A percentile compares a stretch with the other conserved stretches of the same genome.
phyloP scores from a whole-genome alignment of 257 asterid species.

The Nicotiana obtusifolia region DNA sequence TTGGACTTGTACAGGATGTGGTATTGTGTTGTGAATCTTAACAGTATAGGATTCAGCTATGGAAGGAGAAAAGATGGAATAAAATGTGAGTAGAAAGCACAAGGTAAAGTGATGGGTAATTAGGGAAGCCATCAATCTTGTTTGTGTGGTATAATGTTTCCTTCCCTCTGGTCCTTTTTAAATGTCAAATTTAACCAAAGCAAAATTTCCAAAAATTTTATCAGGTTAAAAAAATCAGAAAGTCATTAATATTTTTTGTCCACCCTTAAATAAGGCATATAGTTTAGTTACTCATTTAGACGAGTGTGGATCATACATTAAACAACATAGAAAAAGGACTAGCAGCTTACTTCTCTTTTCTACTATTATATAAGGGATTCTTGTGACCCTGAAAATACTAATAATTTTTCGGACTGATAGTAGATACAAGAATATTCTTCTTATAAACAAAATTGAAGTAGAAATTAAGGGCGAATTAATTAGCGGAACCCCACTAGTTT shows the following conservation, averaged over 20 bases:
- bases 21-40: not conserved
- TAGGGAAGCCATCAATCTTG: not conserved
- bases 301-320: no score
- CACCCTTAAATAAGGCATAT: not conserved
- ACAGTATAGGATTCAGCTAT: not conserved
- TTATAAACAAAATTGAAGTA: no score
- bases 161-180: not conserved
- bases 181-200: not conserved
- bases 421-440: no score
- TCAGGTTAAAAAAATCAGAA: not conserved
- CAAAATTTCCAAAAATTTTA: not conserved
- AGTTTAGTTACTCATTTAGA: not conserved
- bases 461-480: no score
- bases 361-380: no score
- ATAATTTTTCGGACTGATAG: no score
- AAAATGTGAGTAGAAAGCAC: not conserved
- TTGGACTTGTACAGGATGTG: not conserved
- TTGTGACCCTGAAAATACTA: no score
- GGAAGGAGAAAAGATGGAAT: not conserved
- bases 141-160: not conserved
- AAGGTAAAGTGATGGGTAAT: not conserved
- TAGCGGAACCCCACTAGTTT: no score
- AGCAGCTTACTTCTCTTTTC: no score
- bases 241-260: not conserved
- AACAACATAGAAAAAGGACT: no score